Base-by-base conservation (phyloP, 805 yeast genomes). In the Candida silvicultrix region DNA sequence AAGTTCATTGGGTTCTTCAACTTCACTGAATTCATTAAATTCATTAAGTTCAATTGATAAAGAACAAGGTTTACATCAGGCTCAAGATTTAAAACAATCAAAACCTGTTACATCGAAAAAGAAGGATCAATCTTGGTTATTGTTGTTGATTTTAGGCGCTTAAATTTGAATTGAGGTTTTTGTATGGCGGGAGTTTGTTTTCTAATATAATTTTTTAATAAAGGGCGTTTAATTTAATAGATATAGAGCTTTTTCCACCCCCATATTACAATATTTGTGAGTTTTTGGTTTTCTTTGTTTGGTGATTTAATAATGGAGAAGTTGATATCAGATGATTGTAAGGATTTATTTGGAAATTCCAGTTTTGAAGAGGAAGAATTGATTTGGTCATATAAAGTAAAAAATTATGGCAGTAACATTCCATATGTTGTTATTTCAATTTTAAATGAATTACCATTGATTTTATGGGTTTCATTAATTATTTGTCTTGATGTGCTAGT, bases 91-190 rank as follows among this genome's bases (percentile, higher is more conserved):
- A 10, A 28, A 16, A 11, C 38, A 35, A 35, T 15, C 35, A 31
- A 31, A 14, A 10, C 7, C 8, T 8, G 12, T 28, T 10, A 7
- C 6, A 9, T 22, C 39, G 5, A 23, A 12, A 31, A 53, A 49
- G 43, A 52, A 49, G 34, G 62, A 58, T 40, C 55, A 58, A 31
- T 55, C 59, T 2, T 58, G 62, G 62, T 52, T 58, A 40, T 49
- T 58, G 42, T 40, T 56, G 35, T 52, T 55, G 49, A 48, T 56
- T 42, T 39, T 48, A 22, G 60, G 52, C 14, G 51, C 60, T 38
- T 58, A 41, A 48, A 6, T 23, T 5, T 58, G 42, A 48, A 6
- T 23, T 5, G 25, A 6, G 25, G 25, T 23, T 23, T 23, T 23
- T 23, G 25, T 23, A 6, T 23, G 25, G 25, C n/a, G n/a, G n/a